Evolutionary conservation across 2,329 filamentous ascomycete genomes (phyloP).

Genomic region (Diaporthe helianthi): DNA sequence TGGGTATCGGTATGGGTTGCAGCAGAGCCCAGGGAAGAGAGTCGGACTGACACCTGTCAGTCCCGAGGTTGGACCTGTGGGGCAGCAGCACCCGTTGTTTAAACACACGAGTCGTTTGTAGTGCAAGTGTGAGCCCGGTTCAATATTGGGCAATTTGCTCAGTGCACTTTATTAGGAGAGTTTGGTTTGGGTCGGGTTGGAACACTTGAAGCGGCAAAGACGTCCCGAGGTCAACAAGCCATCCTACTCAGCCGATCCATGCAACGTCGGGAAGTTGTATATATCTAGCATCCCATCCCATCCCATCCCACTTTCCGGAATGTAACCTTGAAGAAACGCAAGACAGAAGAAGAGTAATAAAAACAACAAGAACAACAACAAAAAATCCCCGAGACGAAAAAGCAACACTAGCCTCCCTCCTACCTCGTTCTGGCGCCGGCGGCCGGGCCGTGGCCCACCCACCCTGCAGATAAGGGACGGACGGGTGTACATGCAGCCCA

Average conservation of each 20-base stretch:
- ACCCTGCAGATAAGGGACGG: conserved; percentile 3
- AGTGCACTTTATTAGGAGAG: too few species aligned
- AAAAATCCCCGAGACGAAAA: neutral
- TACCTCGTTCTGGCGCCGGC: neutral
- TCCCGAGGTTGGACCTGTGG: neutral
- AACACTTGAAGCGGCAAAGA: neutral
- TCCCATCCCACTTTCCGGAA: conserved; percentile 1
- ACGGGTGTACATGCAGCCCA: neutral
- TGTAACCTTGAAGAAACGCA: neutral
- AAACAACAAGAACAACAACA: neutral
- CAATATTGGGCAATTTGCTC: too few species aligned
- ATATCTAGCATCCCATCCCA: neutral
- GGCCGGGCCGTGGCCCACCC: neutral
- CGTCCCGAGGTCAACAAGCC: neutral
- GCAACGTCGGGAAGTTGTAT: neutral
- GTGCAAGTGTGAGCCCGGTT: too few species aligned
- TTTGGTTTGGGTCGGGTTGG: neutral
- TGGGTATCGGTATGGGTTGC: neutral
- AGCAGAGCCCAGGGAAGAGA: neutral
- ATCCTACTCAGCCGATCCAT: conserved; percentile 2
- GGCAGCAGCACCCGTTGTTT: conserved; percentile 1
- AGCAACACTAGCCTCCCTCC: too few species aligned
- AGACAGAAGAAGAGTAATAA: neutral
- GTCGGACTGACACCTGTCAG: neutral
- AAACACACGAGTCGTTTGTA: neutral